These are phyloP conservation scores for Theobroma cacao DNA, from an alignment of 345 rosid genomes.

Conservation along the genomic window DNA sequence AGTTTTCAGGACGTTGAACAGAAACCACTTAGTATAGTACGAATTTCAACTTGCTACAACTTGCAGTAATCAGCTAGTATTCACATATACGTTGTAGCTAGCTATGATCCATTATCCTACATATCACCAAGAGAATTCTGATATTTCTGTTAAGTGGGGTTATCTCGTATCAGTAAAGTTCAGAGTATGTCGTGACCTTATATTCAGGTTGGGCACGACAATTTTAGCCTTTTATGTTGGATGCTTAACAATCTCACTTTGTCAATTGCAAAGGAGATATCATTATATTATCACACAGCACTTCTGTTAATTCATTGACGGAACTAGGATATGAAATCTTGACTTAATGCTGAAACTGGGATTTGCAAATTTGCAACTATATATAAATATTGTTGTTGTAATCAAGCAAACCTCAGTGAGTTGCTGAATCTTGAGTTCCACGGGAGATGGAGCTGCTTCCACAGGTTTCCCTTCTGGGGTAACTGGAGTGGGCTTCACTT, in stretches of 20 bases:
- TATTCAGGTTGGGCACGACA: neutral
- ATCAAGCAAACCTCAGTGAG: conserved; percentile 50
- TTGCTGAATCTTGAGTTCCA: conserved; percentile 50
- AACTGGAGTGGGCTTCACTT: conserved; percentile 52
- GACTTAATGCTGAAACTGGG: neutral
- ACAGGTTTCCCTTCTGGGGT: conserved; percentile 53
- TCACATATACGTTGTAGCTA: neutral
- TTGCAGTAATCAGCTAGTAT: neutral
- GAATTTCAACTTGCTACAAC: neutral
- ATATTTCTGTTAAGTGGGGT: neutral
- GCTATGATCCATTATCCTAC: neutral
- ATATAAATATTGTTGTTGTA: neutral
- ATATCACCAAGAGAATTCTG: neutral
- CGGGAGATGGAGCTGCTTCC: conserved; percentile 45
- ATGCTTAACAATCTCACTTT: neutral
- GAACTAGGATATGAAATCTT: neutral
- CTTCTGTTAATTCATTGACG: no score
- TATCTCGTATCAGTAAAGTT: neutral
- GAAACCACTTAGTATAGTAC: neutral
- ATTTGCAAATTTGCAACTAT: neutral
- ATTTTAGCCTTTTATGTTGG: neutral
- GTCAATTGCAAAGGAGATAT: neutral
- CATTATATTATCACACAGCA: neutral
- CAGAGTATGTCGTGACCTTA: neutral
- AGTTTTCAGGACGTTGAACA: neutral